Percentiles rank a stretch among this genome's conserved stretches.
Evolutionary conservation across 768 basidiomycete genomes (phyloP).

Genomic region (Serendipita sp.): DNA sequence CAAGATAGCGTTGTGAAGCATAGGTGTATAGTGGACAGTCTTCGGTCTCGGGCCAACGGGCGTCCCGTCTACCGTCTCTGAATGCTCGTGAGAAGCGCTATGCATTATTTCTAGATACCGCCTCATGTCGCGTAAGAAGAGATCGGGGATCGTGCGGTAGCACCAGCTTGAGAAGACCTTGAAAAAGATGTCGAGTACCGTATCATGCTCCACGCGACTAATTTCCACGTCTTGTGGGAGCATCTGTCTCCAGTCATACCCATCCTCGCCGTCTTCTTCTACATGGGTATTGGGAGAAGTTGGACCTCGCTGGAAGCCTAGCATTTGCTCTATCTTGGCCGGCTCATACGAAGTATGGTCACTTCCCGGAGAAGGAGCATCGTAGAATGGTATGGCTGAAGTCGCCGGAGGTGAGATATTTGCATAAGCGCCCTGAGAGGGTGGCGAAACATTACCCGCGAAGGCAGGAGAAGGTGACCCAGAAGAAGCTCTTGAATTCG

Average conservation of each 20-base stretch:
- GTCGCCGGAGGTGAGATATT: neutral
- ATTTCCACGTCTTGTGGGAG: neutral
- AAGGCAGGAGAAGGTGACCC: neutral
- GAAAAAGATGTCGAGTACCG: conserved; percentile 30
- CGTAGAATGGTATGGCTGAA: neutral
- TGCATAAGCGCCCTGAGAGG: neutral
- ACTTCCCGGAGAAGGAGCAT: neutral
- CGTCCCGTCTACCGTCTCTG: neutral
- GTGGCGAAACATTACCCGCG: neutral
- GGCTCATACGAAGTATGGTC: neutral
- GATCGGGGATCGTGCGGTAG: conserved; percentile 30
- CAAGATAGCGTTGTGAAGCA: conserved; percentile 54
- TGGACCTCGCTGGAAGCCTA: neutral
- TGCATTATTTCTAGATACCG: conserved; percentile 19
- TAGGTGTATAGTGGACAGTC: conserved; percentile 42
- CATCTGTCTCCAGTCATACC: neutral
- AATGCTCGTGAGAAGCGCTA: neutral
- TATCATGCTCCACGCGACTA: neutral
- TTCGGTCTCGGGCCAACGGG: neutral
- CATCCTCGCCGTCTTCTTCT: neutral
- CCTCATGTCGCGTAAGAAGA: conserved; percentile 36
- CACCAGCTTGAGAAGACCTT: conserved; percentile 37
- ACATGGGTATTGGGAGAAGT: neutral
- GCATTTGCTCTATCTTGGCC: neutral
- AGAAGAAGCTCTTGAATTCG: neutral